These are phyloP conservation scores for Cordyceps javanica DNA, from an alignment of 2,329 filamentous ascomycete species.

Conservation along the genomic window DNA sequence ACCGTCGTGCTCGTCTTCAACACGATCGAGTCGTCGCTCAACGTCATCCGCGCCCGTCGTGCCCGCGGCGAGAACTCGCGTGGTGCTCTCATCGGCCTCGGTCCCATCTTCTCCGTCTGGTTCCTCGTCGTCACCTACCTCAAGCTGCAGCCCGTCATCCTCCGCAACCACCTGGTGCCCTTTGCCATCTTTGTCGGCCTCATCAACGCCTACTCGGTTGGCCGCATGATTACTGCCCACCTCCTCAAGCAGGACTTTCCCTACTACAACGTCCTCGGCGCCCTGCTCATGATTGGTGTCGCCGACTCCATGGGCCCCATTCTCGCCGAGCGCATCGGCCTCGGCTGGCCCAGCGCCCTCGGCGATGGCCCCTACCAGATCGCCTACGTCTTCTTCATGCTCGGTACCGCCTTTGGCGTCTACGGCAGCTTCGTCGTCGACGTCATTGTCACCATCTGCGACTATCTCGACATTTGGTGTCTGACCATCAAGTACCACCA, in stretches of 20 bases:
- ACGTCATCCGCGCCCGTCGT: constrained; percentile 77
- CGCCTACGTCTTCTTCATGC: constrained; percentile 80
- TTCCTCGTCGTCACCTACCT: constrained; percentile 70
- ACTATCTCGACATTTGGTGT: constrained; percentile 98
- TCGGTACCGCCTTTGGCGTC: constrained; percentile 80
- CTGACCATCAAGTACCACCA: constrained; percentile 87
- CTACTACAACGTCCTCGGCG: constrained; percentile 76
- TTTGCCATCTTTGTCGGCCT: constrained; percentile 85
- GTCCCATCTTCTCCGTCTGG: constrained; percentile 79
- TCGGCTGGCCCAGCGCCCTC: constrained; percentile 71
- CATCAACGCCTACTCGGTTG: constrained; percentile 90
- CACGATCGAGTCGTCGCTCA: constrained; percentile 69
- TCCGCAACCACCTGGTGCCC: constrained; percentile 76
- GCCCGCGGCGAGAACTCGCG: constrained; percentile 65
- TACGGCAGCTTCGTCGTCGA: constrained; percentile 97
- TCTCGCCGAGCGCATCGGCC: constrained; percentile 51
- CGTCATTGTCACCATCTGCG: constrained; percentile 95
- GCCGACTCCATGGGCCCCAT: constrained; percentile 72
- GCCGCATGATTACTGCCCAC: constrained; percentile 92
- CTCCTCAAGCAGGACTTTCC: constrained; percentile 84
- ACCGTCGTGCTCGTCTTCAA: constrained; percentile 76
- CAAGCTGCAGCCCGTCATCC: constrained; percentile 75
- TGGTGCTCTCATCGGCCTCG: constrained; percentile 72
- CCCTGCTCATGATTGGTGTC: constrained; percentile 73
- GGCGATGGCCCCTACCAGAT: constrained; percentile 80